Percentiles rank a stretch among this genome's conserved stretches.
These are phyloP conservation scores for Pugionium dolabratum DNA, from an alignment of 345 rosid genomes.

Conservation along the genomic window DNA sequence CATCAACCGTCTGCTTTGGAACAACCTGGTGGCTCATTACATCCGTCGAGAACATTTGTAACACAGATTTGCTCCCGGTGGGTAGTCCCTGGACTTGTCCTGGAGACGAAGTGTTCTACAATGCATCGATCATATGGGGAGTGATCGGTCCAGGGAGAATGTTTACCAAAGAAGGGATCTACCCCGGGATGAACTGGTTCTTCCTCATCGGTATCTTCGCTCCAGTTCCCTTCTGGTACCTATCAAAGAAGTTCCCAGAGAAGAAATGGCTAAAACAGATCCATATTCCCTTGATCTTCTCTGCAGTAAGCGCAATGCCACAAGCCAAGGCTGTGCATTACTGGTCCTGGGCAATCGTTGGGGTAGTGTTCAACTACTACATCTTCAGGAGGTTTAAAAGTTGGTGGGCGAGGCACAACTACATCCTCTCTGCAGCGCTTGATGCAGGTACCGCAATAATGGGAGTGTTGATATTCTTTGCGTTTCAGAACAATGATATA, in stretches of 20 bases:
- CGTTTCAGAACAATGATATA: slow-evolving; percentile 56
- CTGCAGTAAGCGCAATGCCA: slow-evolving; percentile 51
- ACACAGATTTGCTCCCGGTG: slow-evolving; percentile 49
- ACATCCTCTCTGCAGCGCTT: slow-evolving; percentile 71
- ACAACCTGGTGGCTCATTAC: slow-evolving; percentile 86
- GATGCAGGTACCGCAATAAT: slow-evolving; percentile 82
- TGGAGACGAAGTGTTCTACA: slow-evolving; percentile 68
- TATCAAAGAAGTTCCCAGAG: slow-evolving; percentile 59
- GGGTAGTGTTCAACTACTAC: slow-evolving; percentile 66
- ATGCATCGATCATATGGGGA: slow-evolving; percentile 91
- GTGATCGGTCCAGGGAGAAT: slow-evolving; percentile 73
- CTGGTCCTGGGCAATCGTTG: slow-evolving; percentile 61
- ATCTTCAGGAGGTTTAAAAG: slow-evolving; percentile 54
- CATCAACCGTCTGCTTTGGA: slow-evolving; percentile 57
- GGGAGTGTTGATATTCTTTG: slow-evolving; percentile 59
- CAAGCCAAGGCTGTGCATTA: slow-evolving; percentile 68
- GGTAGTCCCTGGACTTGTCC: slow-evolving; percentile 95
- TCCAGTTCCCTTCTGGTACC: slow-evolving; percentile 66
- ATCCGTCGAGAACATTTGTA: slow-evolving; percentile 62
- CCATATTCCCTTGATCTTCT: slow-evolving; percentile 64
- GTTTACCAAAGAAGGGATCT: slow-evolving; percentile 64
- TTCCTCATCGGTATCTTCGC: slow-evolving; percentile 79
- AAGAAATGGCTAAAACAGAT: slow-evolving; percentile 60
- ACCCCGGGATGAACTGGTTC: slow-evolving; percentile 70
- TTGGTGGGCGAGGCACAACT: slow-evolving; percentile 82